Base-by-base conservation (phyloP, 2,329 filamentous ascomycete species). In the Curvularia hawaiiensis region DNA sequence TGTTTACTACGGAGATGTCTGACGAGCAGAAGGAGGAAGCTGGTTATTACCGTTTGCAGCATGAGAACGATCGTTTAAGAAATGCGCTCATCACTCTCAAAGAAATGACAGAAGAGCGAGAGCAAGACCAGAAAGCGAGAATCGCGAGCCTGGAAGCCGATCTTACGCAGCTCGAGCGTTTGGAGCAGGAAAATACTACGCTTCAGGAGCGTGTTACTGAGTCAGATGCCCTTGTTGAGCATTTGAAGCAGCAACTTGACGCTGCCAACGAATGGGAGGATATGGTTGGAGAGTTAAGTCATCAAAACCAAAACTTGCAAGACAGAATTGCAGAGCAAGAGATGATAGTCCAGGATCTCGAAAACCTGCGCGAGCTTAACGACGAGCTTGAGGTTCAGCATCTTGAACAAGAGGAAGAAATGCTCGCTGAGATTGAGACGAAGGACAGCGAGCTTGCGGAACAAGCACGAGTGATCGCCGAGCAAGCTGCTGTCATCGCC, bases 371-470 rank as follows among this genome's bases (percentile, higher is more conserved):
- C 73, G 94, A 99, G 72, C 87, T 98, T 66, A 96, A 92, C 67
- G 93, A 98, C 69, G 95, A 99, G 77, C 86, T 99, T 3, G 93
- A 97, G 74, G 85, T 91, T 67, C 97, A 97, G 71, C 93, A 97
- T 71, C 86, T 95, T 4, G 92, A 97, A 71, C 91, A 92, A 35
- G 91, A 96, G 74, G 96, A 94, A 75, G 93, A 98, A 73, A 85
- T 99, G 77, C 92, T 97, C 74, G 90, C 96, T 67, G 93, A 97
- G 68, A 85, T 98, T 54, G 93, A 97, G 72, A 90, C 92, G 78
- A 91, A 90, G 74, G 93, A 97, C 63, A 85, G 84, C 53, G 80
- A 97, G 59, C 90, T 97, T 62, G 83, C 86, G n/a, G 94, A 98
- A 71, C 90, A 96, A 69, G 83, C 84, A 33, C 88, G 89, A 56